A percentile compares a stretch with the other conserved stretches of the same genome.
These are phyloP conservation scores for Aspergillus neotritici DNA, from an alignment of 2,329 filamentous ascomycete species.

Conservation along the genomic window DNA sequence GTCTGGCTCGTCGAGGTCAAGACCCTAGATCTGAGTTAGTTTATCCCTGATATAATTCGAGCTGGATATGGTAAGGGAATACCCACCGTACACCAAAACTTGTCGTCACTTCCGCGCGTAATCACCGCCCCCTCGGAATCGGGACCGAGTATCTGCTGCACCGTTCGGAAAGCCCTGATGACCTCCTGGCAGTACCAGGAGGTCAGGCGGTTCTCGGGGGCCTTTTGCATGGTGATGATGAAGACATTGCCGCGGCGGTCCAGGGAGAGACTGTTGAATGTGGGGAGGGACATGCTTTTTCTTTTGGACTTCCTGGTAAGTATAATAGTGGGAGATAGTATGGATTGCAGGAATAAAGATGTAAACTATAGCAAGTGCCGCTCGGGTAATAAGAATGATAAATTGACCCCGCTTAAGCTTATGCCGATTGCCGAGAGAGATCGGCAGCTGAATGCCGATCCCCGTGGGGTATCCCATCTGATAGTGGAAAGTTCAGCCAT, in stretches of 20 bases:
- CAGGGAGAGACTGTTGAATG: slow-evolving; percentile 41
- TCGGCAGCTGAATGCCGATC: too few species aligned
- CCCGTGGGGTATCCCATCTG: too few species aligned
- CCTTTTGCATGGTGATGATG: slow-evolving; percentile 51
- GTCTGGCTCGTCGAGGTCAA: slow-evolving; percentile 45
- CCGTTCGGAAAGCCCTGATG: slow-evolving; percentile 45
- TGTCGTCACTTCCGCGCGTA: slow-evolving; percentile 46
- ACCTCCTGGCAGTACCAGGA: slow-evolving; percentile 48
- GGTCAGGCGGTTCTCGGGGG: slow-evolving; percentile 51
- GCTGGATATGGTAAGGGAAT: not conserved
- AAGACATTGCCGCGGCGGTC: slow-evolving; percentile 44
- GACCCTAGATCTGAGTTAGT: slow-evolving; percentile 23
- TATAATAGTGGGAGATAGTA: too few species aligned
- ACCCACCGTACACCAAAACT: slow-evolving; percentile 44
- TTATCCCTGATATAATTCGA: not conserved
- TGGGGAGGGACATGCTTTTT: slow-evolving; percentile 11
- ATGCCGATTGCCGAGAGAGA: too few species aligned
- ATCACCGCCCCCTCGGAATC: slow-evolving; percentile 50
- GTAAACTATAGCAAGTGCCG: too few species aligned
- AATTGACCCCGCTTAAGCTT: too few species aligned
- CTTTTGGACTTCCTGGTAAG: too few species aligned
- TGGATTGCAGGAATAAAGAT: too few species aligned
- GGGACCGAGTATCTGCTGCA: slow-evolving; percentile 44
- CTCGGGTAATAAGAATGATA: too few species aligned
- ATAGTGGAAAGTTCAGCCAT: too few species aligned